Evolutionary conservation across 2,329 filamentous ascomycete species (phyloP).

Genomic region (Hymenoscyphus repandus): DNA sequence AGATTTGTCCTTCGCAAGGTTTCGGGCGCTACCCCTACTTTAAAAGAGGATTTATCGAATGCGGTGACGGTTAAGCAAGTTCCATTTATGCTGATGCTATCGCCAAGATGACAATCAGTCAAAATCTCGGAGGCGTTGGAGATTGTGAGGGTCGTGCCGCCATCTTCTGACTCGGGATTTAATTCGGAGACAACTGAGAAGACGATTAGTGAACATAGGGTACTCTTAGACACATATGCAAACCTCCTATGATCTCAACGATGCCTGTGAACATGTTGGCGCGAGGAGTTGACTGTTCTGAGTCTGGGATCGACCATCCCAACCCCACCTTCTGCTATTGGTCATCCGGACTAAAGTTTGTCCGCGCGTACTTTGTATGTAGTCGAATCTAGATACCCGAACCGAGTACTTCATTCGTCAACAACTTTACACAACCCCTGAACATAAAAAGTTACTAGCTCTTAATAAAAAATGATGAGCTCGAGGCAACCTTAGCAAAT

Average conservation of each 20-base stretch:
- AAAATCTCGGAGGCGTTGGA: conserved; percentile 67
- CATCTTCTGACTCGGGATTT: conserved; percentile 72
- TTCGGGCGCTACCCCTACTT: conserved; percentile 90
- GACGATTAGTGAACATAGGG: conserved; percentile 9
- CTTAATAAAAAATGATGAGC: too few species aligned
- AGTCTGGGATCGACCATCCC: too few species aligned
- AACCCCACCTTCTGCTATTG: too few species aligned
- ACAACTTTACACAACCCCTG: too few species aligned
- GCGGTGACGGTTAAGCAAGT: conserved; percentile 90
- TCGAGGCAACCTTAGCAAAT: too few species aligned
- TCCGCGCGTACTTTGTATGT: too few species aligned
- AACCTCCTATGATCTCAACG: conserved; percentile 88
- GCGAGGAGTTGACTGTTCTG: too few species aligned
- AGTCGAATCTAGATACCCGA: too few species aligned
- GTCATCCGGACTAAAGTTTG: too few species aligned
- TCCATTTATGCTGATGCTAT: conserved; percentile 93
- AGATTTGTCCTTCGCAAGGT: conserved; percentile 94
- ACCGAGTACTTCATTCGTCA: too few species aligned
- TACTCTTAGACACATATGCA: conserved; percentile 28
- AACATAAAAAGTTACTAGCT: too few species aligned
- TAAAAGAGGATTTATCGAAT: conserved; percentile 62
- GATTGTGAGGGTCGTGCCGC: conserved; percentile 88
- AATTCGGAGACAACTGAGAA: conserved; percentile 73
- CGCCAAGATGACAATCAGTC: conserved; percentile 76
- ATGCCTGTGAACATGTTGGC: conserved; percentile 86